Percentiles rank a stretch among this genome's conserved stretches.
These are phyloP conservation scores for Fragilaria radians DNA, from an alignment of 108 stramenopile species.

Conservation along the genomic window DNA sequence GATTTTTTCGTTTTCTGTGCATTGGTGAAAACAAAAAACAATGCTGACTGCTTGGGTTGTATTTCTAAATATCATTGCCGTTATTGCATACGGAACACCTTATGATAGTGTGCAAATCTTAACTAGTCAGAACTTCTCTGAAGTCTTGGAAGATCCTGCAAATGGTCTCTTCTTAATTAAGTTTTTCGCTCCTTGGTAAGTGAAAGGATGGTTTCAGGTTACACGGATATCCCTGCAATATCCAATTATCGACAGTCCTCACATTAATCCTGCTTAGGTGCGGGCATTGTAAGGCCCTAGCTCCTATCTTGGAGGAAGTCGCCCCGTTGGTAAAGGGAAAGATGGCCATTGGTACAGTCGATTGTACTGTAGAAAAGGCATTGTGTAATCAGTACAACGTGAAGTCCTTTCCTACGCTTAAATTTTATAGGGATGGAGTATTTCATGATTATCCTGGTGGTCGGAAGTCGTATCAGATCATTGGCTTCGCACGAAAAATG, in stretches of 20 bases:
- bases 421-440: slow-evolving; percentile 60
- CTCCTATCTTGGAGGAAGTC: slow-evolving; percentile 54
- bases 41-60: too few species aligned
- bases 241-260: background rate
- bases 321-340: slow-evolving; percentile 57
- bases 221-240: background rate
- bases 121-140: slow-evolving; percentile 29
- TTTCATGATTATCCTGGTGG: slow-evolving; percentile 62
- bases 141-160: slow-evolving; percentile 47
- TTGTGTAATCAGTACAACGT: slow-evolving; percentile 56
- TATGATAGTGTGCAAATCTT: slow-evolving; percentile 42
- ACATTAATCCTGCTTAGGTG: slow-evolving; percentile 24
- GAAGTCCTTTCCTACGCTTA: slow-evolving; percentile 75
- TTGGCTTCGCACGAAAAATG: slow-evolving; percentile 67
- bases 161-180: slow-evolving; percentile 50
- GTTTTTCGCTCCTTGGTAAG: slow-evolving; percentile 9
- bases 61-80: too few species aligned
- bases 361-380: slow-evolving; percentile 63
- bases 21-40: too few species aligned
- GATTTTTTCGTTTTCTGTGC: too few species aligned
- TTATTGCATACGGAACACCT: slow-evolving; percentile 21
- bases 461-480: slow-evolving; percentile 46
- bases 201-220: background rate
- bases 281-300: slow-evolving; percentile 57
- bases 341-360: slow-evolving; percentile 80